A percentile compares a stretch with the other conserved stretches of the same genome.
Evolutionary conservation across 2,329 filamentous ascomycete genomes (phyloP).

Genomic region (Aspergillus clavatus): DNA sequence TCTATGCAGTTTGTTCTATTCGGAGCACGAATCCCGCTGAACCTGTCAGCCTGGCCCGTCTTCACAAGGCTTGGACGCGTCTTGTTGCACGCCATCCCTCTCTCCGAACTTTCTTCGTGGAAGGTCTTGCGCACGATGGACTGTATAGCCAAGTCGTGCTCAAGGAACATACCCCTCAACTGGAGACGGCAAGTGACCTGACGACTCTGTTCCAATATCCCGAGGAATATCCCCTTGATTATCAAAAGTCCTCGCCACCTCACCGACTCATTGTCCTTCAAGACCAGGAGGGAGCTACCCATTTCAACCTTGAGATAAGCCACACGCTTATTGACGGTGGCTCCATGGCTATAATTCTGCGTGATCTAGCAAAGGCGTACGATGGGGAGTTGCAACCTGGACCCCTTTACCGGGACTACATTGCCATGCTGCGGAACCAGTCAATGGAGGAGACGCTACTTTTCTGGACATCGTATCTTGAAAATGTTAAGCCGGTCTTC

Average conservation of each 20-base stretch:
- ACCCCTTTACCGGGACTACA: background rate
- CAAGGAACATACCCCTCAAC: background rate
- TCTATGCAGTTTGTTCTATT: slow-evolving; percentile 4
- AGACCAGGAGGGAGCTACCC: background rate
- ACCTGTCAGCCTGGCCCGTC: slow-evolving; percentile 5
- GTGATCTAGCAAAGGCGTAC: background rate
- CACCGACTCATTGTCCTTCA: background rate
- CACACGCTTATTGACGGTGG: background rate
- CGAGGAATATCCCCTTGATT: background rate
- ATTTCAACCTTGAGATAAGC: background rate
- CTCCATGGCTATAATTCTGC: background rate
- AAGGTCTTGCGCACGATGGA: background rate
- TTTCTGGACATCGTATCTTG: background rate
- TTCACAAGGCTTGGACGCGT: slow-evolving; percentile 9
- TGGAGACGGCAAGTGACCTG: background rate
- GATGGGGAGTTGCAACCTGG: background rate
- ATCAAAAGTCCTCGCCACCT: background rate
- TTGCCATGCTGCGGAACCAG: background rate
- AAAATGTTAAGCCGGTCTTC: background rate
- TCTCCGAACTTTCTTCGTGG: slow-evolving; percentile 12
- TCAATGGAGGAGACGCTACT: background rate
- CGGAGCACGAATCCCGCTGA: background rate
- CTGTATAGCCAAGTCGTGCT: slow-evolving; percentile 8
- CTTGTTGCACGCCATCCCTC: slow-evolving; percentile 11
- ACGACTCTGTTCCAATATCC: background rate